Evolutionary conservation across 306 rosid genomes (phyloP).

Genomic region (Cajanus cajan): DNA sequence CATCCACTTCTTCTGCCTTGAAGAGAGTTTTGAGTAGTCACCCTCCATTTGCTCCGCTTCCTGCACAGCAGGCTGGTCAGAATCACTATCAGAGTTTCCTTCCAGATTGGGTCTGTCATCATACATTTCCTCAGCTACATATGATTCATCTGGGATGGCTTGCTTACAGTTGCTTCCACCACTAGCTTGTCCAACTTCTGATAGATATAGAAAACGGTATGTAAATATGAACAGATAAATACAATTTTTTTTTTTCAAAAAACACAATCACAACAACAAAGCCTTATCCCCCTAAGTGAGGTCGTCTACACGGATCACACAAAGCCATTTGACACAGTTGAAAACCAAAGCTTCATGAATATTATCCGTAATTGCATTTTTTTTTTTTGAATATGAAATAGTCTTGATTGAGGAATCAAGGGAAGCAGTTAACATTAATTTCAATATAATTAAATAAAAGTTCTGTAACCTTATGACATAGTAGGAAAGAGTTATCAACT

Average conservation of each 20-base stretch:
- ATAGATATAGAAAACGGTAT: not conserved
- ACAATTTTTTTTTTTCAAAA: too few species aligned
- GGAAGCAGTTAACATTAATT: too few species aligned
- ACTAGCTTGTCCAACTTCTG: conserved; percentile 51
- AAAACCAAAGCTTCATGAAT: too few species aligned
- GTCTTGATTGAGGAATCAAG: too few species aligned
- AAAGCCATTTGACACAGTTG: too few species aligned
- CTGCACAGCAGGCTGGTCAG: conserved; percentile 38
- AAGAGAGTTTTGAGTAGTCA: conserved; percentile 49
- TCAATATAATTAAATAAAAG: not conserved
- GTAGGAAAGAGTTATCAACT: not conserved
- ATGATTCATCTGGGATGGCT: conserved; percentile 32
- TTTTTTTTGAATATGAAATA: too few species aligned
- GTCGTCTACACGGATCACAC: too few species aligned
- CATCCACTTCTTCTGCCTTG: conserved; percentile 80
- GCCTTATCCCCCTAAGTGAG: too few species aligned
- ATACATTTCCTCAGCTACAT: conserved; percentile 47
- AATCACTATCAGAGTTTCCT: conserved; percentile 55
- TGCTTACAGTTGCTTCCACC: conserved; percentile 39
- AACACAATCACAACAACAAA: too few species aligned
- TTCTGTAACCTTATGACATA: not conserved
- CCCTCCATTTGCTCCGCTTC: conserved; percentile 30
- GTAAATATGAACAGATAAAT: conserved; percentile 1
- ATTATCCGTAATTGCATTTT: too few species aligned
- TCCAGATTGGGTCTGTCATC: conserved; percentile 49